A percentile compares a stretch with the other conserved stretches of the same genome.
phyloP scores from a whole-genome alignment of 2,329 filamentous ascomycete species.

The Endoconidiophora laricicola region DNA sequence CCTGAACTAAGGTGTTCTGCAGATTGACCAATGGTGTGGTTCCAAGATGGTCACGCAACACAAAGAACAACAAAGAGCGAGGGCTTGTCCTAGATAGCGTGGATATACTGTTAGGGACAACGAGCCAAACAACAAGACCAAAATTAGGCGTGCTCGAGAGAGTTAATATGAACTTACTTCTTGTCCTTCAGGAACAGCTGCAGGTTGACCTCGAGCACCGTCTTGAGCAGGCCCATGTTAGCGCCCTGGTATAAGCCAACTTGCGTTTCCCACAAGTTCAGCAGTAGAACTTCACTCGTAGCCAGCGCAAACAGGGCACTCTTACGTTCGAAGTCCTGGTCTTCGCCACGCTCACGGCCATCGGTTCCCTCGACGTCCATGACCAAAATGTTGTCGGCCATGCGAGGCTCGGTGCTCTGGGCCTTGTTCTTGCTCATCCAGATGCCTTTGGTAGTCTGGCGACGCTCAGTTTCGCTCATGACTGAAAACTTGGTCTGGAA shows the following conservation, averaged over 20 bases:
- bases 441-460: constrained; percentile 97
- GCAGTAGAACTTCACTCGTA: constrained; percentile 91
- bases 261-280: constrained; percentile 99
- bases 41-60: constrained; percentile 92
- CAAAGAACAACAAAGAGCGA: constrained; percentile 89
- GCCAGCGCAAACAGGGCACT: constrained; percentile 92
- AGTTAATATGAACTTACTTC: constrained; percentile 42
- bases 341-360: constrained; percentile 86
- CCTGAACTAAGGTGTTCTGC: constrained; percentile 76
- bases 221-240: constrained; percentile 97
- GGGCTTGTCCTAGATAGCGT: constrained; percentile 25
- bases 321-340: constrained; percentile 98
- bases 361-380: constrained; percentile 99
- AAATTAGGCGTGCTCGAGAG: not conserved
- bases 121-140: constrained; percentile 1
- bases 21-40: constrained; percentile 81
- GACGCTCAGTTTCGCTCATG: constrained; percentile 86
- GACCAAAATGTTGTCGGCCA: constrained; percentile 96
- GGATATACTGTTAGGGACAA: not conserved
- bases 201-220: constrained; percentile 95
- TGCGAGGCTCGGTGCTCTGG: constrained; percentile 35
- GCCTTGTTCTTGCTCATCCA: constrained; percentile 98
- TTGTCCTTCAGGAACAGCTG: constrained; percentile 93
- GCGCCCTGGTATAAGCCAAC: constrained; percentile 95
- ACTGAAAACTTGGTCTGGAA: constrained; percentile 95